Base-by-base conservation (phyloP, 1,139 yeast genomes). In the Taphrina flavorubra region DNA sequence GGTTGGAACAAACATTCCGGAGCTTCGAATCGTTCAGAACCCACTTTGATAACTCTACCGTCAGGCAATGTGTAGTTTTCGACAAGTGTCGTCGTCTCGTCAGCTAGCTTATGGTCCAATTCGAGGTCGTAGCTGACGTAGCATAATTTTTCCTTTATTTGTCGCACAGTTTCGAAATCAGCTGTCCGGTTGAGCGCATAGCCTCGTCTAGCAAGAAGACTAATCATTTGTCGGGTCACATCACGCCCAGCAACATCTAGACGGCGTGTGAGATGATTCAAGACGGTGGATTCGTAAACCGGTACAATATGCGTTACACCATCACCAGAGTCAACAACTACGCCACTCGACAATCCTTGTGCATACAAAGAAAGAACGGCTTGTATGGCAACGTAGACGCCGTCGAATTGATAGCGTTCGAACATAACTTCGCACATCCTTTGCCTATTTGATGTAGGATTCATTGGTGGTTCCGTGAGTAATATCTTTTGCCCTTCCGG, bases 1-100 rank as follows among this genome's bases (percentile, higher is more conserved):
- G 99, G 99, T 81, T 95, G 99, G 85, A 94, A 94, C 75, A 94
- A 83, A 81, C 99, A 94, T 80, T 94, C 99, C 47, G 99, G 97
- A 1, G 99, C 99, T 80, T 92, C 97, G 78, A 90, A 94, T 79
- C 99, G 85, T 80, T 94, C 99, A 44, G 95, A 90, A 3, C 99
- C 98, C 60, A 92, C 90, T 78, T 89, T 90, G 75, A 94, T 92
- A 51, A 90, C 86, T 79, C 99, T 86, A 68, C 99, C 99, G 79
- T 94, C 99, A 13, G 99, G 99, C 72, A 95, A 84, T n/a, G 74
- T 71, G 78, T 90, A 92, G 71, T 85, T 85, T 78, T 92, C 96
- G 69, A 92, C 97, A 73, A 94, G 82, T 3, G 96, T 90, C 2
- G 99, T 94, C 6, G 99, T 94, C 76, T 94, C 99, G 73, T 89